Evolutionary conservation across 495 filamentous ascomycete species (phyloP), one percentile per base, ranked within the genome.

Genomic region (Annulohypoxylon bovei): DNA sequence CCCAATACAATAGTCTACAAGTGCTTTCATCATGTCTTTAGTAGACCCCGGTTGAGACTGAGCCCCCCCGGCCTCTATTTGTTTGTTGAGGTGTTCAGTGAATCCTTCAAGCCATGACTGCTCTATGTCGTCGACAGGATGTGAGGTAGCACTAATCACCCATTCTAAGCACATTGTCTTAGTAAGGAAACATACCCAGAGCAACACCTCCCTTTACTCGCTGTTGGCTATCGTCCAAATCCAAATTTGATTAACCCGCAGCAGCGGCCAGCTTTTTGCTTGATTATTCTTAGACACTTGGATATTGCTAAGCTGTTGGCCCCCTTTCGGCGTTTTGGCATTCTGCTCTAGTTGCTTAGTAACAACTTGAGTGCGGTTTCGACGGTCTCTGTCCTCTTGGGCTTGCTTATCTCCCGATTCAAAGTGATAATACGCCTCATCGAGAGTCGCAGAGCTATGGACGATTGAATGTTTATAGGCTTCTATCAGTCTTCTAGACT

Each of bases 31-130:
- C 44, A 69, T 67, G 30, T 56, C 65, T 27, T 52, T 58, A 4
- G 59, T 60, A 47, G 56, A 71, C 14, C 71, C 62, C n/a, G 58
- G 70, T 28, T 53, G 70, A 42, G 40, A 65, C 22, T 18, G 71
- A n/a, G 37, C 42, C 42, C 56, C 67, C 25, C 30, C 32, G 6
- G 44, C 68, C 27, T 63, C 44, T 58, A 42, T 39, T 61, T 28
- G 50, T 28, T 59, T 64, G 33, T 39, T 67, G 11, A 62, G 67
- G 22, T 68, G 12, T 16, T 42, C 65, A 28, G n/a, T n/a, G n/a
- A 50, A 14, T 6, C 28, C 28, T 4, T 50, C 23, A 5, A 23
- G 2, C 23, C 28, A 28, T 28, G 46, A 28, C 14, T 28, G 23
- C n/a, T 50, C 23, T 12, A 6, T n/a, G 1, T 28, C 28, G 12